Evolutionary conservation across 371 early-diverging fungal species (phyloP), one percentile per base, ranked within the genome.

Genomic region (Mucor mucedo): DNA sequence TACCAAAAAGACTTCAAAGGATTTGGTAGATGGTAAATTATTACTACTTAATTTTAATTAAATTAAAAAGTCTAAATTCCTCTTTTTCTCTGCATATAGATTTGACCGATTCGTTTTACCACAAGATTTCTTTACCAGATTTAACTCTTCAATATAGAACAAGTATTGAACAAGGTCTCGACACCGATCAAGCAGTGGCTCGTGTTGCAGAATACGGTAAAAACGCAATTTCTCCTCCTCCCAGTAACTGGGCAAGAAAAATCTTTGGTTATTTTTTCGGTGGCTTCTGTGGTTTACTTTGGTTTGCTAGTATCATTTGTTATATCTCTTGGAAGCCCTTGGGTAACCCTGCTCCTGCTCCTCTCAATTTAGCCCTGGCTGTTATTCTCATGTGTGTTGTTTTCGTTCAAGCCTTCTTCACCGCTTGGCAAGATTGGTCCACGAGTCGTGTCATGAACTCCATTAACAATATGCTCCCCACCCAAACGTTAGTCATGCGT

Each of bases 371-470:
- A 45, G 77, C 74, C 3, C 48, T 80, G 1, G 80, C 74, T 10
- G 57, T 75, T 13, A 71, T 80, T 39, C 39, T 80, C 7, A 69
- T 91, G 28, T 68, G 89, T 50, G 89, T 91, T 41, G 83, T 91
- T 39, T 66, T 83, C 33, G 56, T 89, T 13, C 88, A 87, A 68
- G 85, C 89, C 1, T 54, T 77, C 39, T 90, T 91, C 69, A 84
- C 82, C 16, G 90, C 89, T 16, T 89, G 83, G 80, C 89, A 91
- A 71, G 91, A 93, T 67, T 91, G 86, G 79, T 84, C 86, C 5
- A 85, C 93, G 0, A 70, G 78, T 38, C 76, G 71, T 30, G 87
- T 93, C 28, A 89, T 94, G 91, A 79, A 84, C 48, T 87, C 90
- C 0, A 92, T 94, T 63, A 73, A 80, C 60, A 85, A 78, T 60